Evolutionary conservation across 1,139 yeast species (phyloP), one percentile per base, ranked within the genome.

Genomic region (Zygosaccharomyces sapae): DNA sequence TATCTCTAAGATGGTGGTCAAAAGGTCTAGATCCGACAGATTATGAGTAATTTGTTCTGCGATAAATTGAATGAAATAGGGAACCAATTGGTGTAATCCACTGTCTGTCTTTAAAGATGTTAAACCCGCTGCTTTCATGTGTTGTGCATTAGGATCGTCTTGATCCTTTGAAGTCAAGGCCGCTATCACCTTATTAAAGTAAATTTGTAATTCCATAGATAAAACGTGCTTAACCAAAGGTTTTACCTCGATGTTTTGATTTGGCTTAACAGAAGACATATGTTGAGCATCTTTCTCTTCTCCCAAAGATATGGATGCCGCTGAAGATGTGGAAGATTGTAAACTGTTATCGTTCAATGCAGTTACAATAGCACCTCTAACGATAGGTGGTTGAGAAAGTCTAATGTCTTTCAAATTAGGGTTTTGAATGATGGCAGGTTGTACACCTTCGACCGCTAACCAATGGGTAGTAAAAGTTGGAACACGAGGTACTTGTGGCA

Each of bases 391-490:
- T 36, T 86, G 82, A 20, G 83, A 65, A 45, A 75, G 73, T 61
- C 79, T 81, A 47, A 85, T 80, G 57, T 85, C 95, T 36, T 82
- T 75, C 20, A 90, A 80, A 39, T 86, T 79, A 33, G 99, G 99
- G 69, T 94, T 94, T 68, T 94, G 98, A 1, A 97, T 95, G 48
- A 94, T 92, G 45, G 94, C 85, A 1, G 99, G 98, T 65, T 94
- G 99, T 3, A 94, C 96, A 46, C 99, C 99, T 68, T 94, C 99
- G 49, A 94, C 87, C 0, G 98, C 97, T 35, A 94, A 75, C 98
- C 99, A 94, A 67, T 94, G 99, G 1, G 97, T 96, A 0, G 97
- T 88, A 65, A 86, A 90, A 0, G 95, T 83, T 1, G 95, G 83
- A 51, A 86, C 83, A 50, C 97, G 76, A 3, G 99, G 98, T 2